Conservation (phyloP, 1,284 basidiomycete genomes). For the Cutaneotrichosporon cutaneum region DNA sequence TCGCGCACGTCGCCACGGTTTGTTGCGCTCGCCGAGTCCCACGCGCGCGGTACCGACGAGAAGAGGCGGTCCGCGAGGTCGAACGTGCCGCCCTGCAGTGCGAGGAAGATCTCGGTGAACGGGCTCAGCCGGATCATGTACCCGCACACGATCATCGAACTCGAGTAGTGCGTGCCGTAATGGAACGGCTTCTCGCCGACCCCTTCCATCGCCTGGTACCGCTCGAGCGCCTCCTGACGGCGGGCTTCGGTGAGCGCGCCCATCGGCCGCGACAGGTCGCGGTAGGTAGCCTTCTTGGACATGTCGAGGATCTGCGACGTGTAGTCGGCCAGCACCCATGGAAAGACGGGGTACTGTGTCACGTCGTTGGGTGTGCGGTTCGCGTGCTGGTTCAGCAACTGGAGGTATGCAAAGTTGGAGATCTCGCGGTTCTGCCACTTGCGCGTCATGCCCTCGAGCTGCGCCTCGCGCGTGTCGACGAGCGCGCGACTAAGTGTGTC, state of each 20-base stretch:
- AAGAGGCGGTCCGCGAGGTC: conserved; percentile 94
- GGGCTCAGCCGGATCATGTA: conserved; percentile 88
- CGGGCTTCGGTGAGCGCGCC: conserved; percentile 78
- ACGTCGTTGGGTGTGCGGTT: conserved; percentile 88
- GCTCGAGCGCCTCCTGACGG: conserved; percentile 67
- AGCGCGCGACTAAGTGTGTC: conserved; percentile 50
- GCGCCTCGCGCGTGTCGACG: conserved; percentile 47
- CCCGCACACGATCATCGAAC: conserved; percentile 95
- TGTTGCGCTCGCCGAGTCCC: conserved; percentile 79
- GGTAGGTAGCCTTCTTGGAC: conserved; percentile 63
- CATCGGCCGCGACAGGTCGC: conserved; percentile 79
- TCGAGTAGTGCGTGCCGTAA: conserved; percentile 90
- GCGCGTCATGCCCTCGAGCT: conserved; percentile 53
- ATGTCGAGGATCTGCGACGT: conserved; percentile 72
- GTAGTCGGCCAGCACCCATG: conserved; percentile 83
- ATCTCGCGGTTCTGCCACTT: conserved; percentile 85
- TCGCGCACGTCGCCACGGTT: conserved; percentile 91
- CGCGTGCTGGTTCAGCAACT: conserved; percentile 82
- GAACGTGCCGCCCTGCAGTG: conserved; percentile 84
- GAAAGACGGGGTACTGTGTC: conserved; percentile 93
- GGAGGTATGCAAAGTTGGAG: conserved; percentile 81
- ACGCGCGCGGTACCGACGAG: conserved; percentile 74
- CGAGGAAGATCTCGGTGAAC: conserved; percentile 79
- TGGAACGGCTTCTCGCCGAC: conserved; percentile 86
- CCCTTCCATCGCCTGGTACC: conserved; percentile 74